phyloP scores from a whole-genome alignment of 2,329 filamentous ascomycete species.

The Neoarthrinium moseri region DNA sequence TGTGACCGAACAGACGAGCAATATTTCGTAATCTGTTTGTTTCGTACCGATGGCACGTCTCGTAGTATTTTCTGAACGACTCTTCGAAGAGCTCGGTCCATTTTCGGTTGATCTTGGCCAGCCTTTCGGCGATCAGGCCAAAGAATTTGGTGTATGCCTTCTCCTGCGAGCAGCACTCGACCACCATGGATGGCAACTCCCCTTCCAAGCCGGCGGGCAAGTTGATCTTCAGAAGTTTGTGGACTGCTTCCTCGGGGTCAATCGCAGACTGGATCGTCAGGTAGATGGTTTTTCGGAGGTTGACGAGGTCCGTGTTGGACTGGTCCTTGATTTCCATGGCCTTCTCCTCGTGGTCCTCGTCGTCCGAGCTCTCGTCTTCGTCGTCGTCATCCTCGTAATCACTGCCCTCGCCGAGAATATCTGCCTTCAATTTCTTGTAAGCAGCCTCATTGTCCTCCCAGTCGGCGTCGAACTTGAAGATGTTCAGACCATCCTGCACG shows the following conservation, averaged over 20 bases:
- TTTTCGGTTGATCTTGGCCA: conserved; percentile 91
- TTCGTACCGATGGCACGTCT: conserved; percentile 95
- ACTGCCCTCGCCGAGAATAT: conserved; percentile 92
- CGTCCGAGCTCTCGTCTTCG: conserved; percentile 68
- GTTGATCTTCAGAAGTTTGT: conserved; percentile 94
- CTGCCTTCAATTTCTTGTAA: conserved; percentile 86
- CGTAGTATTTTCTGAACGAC: conserved; percentile 89
- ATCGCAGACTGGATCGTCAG: conserved; percentile 96
- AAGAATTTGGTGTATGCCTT: conserved; percentile 98
- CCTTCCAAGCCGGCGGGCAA: conserved; percentile 83
- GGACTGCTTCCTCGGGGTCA: conserved; percentile 93
- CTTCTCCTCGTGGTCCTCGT: conserved; percentile 75
- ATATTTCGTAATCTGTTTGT: conserved; percentile 95
- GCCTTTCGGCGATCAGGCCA: conserved; percentile 88
- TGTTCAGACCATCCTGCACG: conserved; percentile 83
- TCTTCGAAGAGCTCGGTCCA: conserved; percentile 94
- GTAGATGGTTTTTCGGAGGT: conserved; percentile 90
- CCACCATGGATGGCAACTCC: conserved; percentile 93
- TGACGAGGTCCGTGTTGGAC: conserved; percentile 93
- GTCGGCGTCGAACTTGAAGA: conserved; percentile 90
- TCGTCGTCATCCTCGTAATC: conserved; percentile 70
- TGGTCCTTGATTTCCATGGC: conserved; percentile 97
- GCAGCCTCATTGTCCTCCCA: conserved; percentile 90
- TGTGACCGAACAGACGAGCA: conserved; percentile 89
- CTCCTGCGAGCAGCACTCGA: conserved; percentile 95